Evolutionary conservation across 1,139 yeast species (phyloP), one percentile per base, ranked within the genome.

Genomic region (Yamadazyma songkhlaensis): DNA sequence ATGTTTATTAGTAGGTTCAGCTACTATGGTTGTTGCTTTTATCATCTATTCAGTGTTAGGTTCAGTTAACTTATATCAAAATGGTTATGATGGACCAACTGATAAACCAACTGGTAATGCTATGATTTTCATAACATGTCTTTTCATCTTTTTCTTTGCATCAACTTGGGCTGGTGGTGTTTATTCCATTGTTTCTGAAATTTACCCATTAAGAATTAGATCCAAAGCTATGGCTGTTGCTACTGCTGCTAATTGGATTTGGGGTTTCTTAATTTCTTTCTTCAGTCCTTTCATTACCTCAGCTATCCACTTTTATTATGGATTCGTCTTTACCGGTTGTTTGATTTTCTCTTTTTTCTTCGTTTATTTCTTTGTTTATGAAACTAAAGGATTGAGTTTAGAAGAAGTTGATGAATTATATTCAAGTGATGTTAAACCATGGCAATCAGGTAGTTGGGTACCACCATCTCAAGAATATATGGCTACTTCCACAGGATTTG

Each of bases 131-230:
- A 76, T 86, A 51, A 77, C 89, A 15, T 84, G 92, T 60, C 57
- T 83, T 44, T 87, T 79, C 64, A 84, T 87, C 43, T 82, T 84
- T 74, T 81, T 76, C 64, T 87, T 86, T 57, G 92, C 95, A 13
- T 74, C 84, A 29, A 80, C 94, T 7, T 86, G 95, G 94, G 95
- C 89, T 43, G 90, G 94, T 49, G 77, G 81, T 50, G 83, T 82
- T 29, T 87, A 79, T 74, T 84, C 84, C 37, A 81, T 84, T 47
- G 77, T 81, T 36, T 82, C 92, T 24, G 96, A 87, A 61, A 71
- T 84, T 34, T 86, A 79, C 59, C 89, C 95, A 32, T 70, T 84
- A 46, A 79, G 90, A 55, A 81, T 85, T 46, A 76, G 92, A 63
- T 76, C 89, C 20, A 82, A 84, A 66, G 87, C 88, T 42, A 84